phyloP scores from a whole-genome alignment of 2,329 filamentous ascomycete species.

The Saccharata proteae region DNA sequence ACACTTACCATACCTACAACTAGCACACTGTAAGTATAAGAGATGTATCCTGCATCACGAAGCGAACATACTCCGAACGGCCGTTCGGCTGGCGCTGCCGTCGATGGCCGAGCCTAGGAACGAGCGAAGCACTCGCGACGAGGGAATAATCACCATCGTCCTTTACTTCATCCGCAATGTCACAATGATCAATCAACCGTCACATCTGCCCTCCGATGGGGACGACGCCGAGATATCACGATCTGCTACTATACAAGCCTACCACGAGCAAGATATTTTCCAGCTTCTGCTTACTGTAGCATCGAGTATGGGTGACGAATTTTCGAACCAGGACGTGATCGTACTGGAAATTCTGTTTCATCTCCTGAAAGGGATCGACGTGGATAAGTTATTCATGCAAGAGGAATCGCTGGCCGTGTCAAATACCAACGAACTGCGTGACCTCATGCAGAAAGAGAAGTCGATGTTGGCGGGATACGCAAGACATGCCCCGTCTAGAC shows the following conservation, averaged over 20 bases:
- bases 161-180: conserved; percentile 85
- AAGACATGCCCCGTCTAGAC: conserved; percentile 68
- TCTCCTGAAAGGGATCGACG: conserved; percentile 77
- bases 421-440: conserved; percentile 60
- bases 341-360: conserved; percentile 89
- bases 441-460: conserved; percentile 68
- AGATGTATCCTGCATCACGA: conserved; percentile 76
- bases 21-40: conserved; percentile 85
- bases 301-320: conserved; percentile 90
- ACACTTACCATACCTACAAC: conserved; percentile 78
- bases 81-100: conserved; percentile 69
- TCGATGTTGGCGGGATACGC: conserved; percentile 69
- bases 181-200: conserved; percentile 66
- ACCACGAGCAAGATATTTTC: conserved; percentile 83
- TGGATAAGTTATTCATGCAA: conserved; percentile 74
- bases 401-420: conserved; percentile 57
- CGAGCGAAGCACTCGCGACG: conserved; percentile 68
- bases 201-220: conserved; percentile 63
- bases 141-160: conserved; percentile 83
- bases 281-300: conserved; percentile 73
- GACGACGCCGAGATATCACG: conserved; percentile 83
- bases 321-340: conserved; percentile 77
- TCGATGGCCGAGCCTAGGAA: conserved; percentile 68
- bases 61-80: conserved; percentile 64
- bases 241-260: conserved; percentile 77